Percentiles rank a stretch among this genome's conserved stretches.
These are phyloP conservation scores for Esteya vermicola DNA, from an alignment of 2,329 filamentous ascomycete species.

Conservation along the genomic window DNA sequence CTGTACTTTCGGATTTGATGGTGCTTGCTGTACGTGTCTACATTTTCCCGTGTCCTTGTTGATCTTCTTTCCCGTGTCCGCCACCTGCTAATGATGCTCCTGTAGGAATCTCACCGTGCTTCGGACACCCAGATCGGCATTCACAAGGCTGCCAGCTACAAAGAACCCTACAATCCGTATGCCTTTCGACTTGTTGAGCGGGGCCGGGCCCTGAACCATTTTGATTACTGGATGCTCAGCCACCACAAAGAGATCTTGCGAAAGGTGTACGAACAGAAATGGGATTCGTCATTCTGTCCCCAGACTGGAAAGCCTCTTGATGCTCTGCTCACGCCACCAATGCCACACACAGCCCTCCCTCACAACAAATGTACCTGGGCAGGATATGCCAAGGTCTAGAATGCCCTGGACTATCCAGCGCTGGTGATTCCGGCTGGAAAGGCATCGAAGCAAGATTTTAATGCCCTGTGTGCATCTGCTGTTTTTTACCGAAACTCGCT, in stretches of 20 bases:
- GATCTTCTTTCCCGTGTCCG: too few species aligned
- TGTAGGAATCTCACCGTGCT: too few species aligned
- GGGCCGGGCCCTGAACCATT: conserved; percentile 41
- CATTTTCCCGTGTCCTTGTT: too few species aligned
- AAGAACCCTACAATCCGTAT: conserved; percentile 48
- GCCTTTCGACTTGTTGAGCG: conserved; percentile 41
- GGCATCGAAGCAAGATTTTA: conserved; percentile 16
- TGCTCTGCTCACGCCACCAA: conserved; percentile 40
- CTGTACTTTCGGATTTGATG: conserved; percentile 33
- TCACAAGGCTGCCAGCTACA: conserved; percentile 48
- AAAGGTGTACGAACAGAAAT: conserved; percentile 43
- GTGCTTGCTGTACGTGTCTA: conserved; percentile 3
- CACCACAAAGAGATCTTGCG: conserved; percentile 37
- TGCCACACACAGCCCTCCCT: conserved; percentile 44
- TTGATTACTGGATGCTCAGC: conserved; percentile 55
- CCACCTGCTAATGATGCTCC: too few species aligned
- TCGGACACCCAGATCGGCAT: conserved; percentile 41
- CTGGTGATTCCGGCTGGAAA: conserved; percentile 39
- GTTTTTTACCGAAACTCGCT: too few species aligned
- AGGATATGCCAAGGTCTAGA: conserved; percentile 49
- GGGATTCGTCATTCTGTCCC: conserved; percentile 30
- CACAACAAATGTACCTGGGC: conserved; percentile 27
- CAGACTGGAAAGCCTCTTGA: conserved; percentile 33
- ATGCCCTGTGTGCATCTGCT: conserved; percentile 19
- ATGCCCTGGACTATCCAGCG: conserved; percentile 47